These are phyloP conservation scores for Corchorus capsularis DNA, from an alignment of 345 rosid genomes.

Conservation along the genomic window DNA sequence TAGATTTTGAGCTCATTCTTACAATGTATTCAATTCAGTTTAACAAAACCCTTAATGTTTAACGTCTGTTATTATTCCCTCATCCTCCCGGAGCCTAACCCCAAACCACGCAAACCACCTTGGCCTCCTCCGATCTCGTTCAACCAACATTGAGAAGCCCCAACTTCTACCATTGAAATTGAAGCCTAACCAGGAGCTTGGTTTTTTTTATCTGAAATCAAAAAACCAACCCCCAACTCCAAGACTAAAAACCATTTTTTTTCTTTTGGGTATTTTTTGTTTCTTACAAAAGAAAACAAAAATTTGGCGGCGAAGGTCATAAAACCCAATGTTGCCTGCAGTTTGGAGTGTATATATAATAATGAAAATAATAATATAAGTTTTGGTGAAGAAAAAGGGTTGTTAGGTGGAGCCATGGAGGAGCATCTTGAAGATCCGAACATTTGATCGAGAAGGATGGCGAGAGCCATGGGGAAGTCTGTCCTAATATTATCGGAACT, in stretches of 20 bases:
- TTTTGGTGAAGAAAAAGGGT: no score
- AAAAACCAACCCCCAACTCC: conserved; percentile 25
- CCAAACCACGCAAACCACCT: no score
- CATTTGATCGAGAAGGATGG: conserved; percentile 92
- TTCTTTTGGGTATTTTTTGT: not conserved
- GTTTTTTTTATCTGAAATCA: conserved; percentile 24
- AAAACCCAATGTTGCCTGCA: not conserved
- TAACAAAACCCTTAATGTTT: no score
- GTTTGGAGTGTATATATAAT: not conserved
- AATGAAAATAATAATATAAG: no score
- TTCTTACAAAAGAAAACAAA: not conserved
- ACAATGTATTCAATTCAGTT: no score
- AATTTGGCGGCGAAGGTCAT: not conserved
- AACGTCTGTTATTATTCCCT: no score
- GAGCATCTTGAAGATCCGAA: conserved; percentile 58
- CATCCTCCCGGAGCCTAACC: no score
- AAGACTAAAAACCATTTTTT: not conserved
- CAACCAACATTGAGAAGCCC: no score
- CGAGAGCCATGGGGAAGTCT: conserved; percentile 74
- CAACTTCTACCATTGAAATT: no score
- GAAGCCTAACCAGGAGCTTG: conserved; percentile 3
- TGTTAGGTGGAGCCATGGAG: conserved; percentile 18
- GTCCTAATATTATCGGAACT: conserved; percentile 64
- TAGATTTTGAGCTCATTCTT: no score
- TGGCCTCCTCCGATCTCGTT: no score